phyloP scores from a whole-genome alignment of 2,329 filamentous ascomycete genomes.

The Botrytis sinoallii region DNA sequence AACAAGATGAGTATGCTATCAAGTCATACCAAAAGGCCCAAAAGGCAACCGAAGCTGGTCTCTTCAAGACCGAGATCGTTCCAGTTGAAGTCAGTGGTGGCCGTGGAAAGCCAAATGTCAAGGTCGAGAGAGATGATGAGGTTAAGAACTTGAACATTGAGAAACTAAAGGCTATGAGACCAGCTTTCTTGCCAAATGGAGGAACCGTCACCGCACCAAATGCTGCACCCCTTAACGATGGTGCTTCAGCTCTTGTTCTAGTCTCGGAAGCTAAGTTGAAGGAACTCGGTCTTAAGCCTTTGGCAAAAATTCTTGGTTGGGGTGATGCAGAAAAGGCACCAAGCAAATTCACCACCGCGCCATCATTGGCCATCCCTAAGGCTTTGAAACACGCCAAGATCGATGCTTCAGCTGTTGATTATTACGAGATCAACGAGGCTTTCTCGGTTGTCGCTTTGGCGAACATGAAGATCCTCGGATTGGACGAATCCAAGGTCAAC shows the following conservation, averaged over 20 bases:
- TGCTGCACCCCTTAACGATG: conserved; percentile 93
- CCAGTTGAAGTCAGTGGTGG: conserved; percentile 85
- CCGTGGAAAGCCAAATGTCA: conserved; percentile 82
- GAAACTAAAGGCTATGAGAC: conserved; percentile 81
- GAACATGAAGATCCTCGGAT: conserved; percentile 86
- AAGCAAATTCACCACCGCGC: conserved; percentile 93
- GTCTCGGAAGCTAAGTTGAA: conserved; percentile 93
- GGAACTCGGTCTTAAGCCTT: conserved; percentile 83
- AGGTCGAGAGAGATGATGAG: conserved; percentile 86
- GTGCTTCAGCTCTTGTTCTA: conserved; percentile 86
- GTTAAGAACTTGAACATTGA: conserved; percentile 88
- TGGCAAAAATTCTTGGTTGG: conserved; percentile 97
- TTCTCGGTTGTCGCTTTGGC: conserved; percentile 96
- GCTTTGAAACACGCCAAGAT: conserved; percentile 92
- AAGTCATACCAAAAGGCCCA: conserved; percentile 92
- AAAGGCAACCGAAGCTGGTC: conserved; percentile 74
- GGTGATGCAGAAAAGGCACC: conserved; percentile 89
- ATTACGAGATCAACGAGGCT: conserved; percentile 98
- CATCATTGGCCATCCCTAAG: conserved; percentile 92
- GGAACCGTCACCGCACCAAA: conserved; percentile 96
- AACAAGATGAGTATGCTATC: conserved; percentile 95
- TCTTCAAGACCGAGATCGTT: conserved; percentile 82
- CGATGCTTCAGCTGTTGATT: conserved; percentile 74
- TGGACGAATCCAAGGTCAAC: conserved; percentile 86
- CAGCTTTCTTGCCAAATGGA: conserved; percentile 72